These are phyloP conservation scores for Trichophaea hybrida DNA, from an alignment of 2,329 filamentous ascomycete genomes.

Conservation along the genomic window DNA sequence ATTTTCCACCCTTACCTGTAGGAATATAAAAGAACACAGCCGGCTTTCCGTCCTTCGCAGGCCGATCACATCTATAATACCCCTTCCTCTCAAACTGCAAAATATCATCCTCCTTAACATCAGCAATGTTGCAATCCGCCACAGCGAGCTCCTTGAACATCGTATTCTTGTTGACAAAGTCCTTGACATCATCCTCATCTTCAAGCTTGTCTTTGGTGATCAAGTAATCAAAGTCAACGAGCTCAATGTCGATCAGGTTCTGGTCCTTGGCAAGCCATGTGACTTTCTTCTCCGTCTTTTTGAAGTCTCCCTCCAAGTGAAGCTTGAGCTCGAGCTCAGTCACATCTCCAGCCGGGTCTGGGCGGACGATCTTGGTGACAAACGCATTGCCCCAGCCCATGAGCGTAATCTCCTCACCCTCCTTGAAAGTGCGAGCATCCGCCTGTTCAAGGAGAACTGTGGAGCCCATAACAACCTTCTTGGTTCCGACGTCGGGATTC, in stretches of 20 bases:
- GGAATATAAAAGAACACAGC: constrained; percentile 57
- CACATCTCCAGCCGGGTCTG: constrained; percentile 41
- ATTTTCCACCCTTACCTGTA: constrained; percentile 34
- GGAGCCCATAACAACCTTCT: constrained; percentile 67
- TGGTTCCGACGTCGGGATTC: constrained; percentile 69
- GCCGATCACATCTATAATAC: constrained; percentile 70
- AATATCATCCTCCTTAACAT: constrained; percentile 73
- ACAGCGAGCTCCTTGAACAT: constrained; percentile 54
- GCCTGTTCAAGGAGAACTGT: constrained; percentile 71
- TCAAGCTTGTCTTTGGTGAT: constrained; percentile 90
- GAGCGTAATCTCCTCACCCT: constrained; percentile 81
- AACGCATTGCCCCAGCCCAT: constrained; percentile 95
- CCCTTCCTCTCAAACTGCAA: constrained; percentile 92
- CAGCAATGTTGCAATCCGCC: constrained; percentile 65
- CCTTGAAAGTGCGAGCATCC: constrained; percentile 66
- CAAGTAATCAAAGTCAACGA: constrained; percentile 90
- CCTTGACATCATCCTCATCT: constrained; percentile 65
- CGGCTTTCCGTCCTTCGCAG: constrained; percentile 43
- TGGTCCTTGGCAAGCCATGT: constrained; percentile 78
- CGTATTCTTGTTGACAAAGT: constrained; percentile 64
- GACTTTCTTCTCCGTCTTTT: constrained; percentile 90
- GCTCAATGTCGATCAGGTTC: constrained; percentile 63
- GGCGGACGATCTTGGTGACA: constrained; percentile 50
- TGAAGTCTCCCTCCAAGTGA: constrained; percentile 74
- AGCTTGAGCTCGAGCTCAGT: constrained; percentile 64